A percentile compares a stretch with the other conserved stretches of the same genome.
phyloP scores from a whole-genome alignment of 2,329 filamentous ascomycete genomes.

The Alternaria arborescens region DNA sequence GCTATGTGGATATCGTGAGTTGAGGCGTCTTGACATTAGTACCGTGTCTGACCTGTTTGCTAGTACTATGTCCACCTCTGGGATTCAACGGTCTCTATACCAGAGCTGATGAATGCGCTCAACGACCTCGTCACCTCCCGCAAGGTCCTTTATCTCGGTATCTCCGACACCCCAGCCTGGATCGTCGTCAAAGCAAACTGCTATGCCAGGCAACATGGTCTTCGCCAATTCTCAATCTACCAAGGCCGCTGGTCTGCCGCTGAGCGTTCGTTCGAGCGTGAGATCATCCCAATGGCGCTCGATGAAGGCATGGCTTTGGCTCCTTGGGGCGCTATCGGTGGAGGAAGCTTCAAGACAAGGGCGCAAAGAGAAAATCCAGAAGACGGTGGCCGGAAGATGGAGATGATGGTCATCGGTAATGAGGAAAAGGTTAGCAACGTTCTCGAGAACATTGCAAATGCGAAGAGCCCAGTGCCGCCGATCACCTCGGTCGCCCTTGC shows the following conservation, averaged over 20 bases:
- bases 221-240: conserved; percentile 53
- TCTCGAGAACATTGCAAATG: neutral
- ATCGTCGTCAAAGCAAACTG: conserved; percentile 40
- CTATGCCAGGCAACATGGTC: conserved; percentile 53
- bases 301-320: conserved; percentile 55
- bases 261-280: conserved; percentile 56
- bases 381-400: conserved; percentile 51
- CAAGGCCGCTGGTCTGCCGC: conserved; percentile 55
- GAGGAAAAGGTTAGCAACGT: conserved; percentile 61
- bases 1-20: conserved; percentile 67
- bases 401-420: conserved; percentile 51
- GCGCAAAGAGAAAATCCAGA: conserved; percentile 54
- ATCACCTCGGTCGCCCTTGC: conserved; percentile 57
- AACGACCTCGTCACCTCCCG: conserved; percentile 53
- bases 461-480: conserved; percentile 41
- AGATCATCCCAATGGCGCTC: conserved; percentile 56
- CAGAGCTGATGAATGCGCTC: conserved; percentile 56
- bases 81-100: conserved; percentile 54
- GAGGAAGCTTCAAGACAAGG: conserved; percentile 54
- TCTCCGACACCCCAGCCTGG: conserved; percentile 56
- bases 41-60: conserved; percentile 31
- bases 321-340: conserved; percentile 64
- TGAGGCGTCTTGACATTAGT: neutral
- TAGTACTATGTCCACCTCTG: conserved; percentile 53
- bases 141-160: conserved; percentile 57